phyloP scores from a whole-genome alignment of 2,329 filamentous ascomycete species.

The Xylariaceae sp. region DNA sequence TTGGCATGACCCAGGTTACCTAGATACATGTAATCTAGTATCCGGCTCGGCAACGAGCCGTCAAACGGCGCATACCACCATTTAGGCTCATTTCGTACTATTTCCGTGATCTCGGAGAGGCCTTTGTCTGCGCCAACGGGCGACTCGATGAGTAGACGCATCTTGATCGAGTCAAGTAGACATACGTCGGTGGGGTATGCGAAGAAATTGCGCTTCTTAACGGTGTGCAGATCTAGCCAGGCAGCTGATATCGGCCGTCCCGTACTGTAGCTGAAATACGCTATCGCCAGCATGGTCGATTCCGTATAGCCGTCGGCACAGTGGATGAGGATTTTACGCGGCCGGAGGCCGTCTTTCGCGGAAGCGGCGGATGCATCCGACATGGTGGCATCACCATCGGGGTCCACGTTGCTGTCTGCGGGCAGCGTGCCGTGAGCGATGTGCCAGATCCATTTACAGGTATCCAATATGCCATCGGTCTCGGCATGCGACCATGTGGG shows the following conservation, averaged over 20 bases:
- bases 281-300: constrained; percentile 79
- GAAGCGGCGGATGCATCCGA: constrained; percentile 33
- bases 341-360: constrained; percentile 35
- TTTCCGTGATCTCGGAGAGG: constrained; percentile 48
- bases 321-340: constrained; percentile 78
- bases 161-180: constrained; percentile 71
- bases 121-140: constrained; percentile 51
- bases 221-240: constrained; percentile 79
- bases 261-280: constrained; percentile 91
- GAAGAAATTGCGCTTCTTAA: constrained; percentile 87
- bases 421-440: constrained; percentile 63
- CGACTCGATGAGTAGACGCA: constrained; percentile 68
- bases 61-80: constrained; percentile 92
- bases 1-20: constrained; percentile 93
- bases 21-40: constrained; percentile 92
- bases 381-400: constrained; percentile 44
- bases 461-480: constrained; percentile 78
- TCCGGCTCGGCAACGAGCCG: constrained; percentile 82
- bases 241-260: constrained; percentile 76
- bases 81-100: constrained; percentile 59
- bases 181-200: constrained; percentile 88
- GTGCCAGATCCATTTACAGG: constrained; percentile 85
- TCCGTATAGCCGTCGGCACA: constrained; percentile 97
- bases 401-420: constrained; percentile 32
- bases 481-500: constrained; percentile 80